Evolutionary conservation across 1,284 basidiomycete genomes (phyloP).

Genomic region (Ustilago tritici): DNA sequence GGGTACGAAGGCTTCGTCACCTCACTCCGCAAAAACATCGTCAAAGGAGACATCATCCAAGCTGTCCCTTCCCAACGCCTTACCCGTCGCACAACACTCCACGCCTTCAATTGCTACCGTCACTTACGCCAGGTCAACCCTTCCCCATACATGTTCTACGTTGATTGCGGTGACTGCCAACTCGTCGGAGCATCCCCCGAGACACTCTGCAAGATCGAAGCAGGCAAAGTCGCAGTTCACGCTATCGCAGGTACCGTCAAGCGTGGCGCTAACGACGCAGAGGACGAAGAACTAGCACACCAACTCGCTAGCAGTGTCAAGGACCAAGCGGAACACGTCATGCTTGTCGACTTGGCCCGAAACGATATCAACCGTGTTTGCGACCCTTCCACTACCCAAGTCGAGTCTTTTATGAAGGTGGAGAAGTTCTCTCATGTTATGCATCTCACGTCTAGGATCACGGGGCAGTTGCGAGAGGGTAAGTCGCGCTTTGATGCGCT

Average conservation of each 20-base stretch:
- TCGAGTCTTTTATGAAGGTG: constrained; percentile 92
- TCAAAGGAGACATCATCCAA: constrained; percentile 98
- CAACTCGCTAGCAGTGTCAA: constrained; percentile 86
- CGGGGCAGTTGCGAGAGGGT: constrained; percentile 84
- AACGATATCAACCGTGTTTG: constrained; percentile 99
- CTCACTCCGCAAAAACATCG: constrained; percentile 89
- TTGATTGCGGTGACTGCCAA: constrained; percentile 87
- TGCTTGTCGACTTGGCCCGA: constrained; percentile 98
- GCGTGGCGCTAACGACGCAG: constrained; percentile 76
- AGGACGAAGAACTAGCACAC: constrained; percentile 84
- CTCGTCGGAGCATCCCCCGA: constrained; percentile 97
- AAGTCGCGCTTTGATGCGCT: constrained; percentile 95
- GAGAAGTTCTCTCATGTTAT: constrained; percentile 99
- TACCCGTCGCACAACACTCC: constrained; percentile 83
- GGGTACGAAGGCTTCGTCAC: constrained; percentile 96
- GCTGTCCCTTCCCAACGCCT: constrained; percentile 96
- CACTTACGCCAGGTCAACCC: constrained; percentile 94
- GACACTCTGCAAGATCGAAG: constrained; percentile 93
- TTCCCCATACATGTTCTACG: constrained; percentile 98
- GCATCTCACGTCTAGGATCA: constrained; percentile 95
- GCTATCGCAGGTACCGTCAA: constrained; percentile 96
- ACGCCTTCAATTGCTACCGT: constrained; percentile 97
- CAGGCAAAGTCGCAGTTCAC: constrained; percentile 90
- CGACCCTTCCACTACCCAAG: constrained; percentile 92
- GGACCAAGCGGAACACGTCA: constrained; percentile 97